Evolutionary conservation across 257 asterid species (phyloP), one percentile per base, ranked within the genome.

Genomic region (Scutellaria galericulata): DNA sequence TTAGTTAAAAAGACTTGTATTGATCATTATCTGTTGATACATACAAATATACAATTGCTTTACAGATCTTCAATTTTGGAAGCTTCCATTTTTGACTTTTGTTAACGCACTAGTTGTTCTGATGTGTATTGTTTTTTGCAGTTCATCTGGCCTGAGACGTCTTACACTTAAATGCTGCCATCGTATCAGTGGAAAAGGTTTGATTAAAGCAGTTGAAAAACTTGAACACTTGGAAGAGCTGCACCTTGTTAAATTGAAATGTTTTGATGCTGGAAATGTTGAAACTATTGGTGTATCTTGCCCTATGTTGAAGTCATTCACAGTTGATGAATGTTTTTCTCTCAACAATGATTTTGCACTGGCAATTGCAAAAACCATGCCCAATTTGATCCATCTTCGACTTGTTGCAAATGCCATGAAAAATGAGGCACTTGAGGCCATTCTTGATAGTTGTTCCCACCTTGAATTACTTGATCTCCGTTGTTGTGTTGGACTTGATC

Each of bases 191-290:
- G 67, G 18, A 0, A 31, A 52, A 20, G 79, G 77, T 20, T 60
- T 84, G 64, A 35, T 42, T 39, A 70, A 37, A 76, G 83, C 87
- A n/a, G 71, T 76, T 6, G 60, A 61, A 75, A 78, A 50, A 18
- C 67, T 80, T 54, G 82, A 86, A 3, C 40, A 71, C 64, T 55
- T 86, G 66, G 87, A 86, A 70, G 88, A 82, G 79, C 47, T 86
- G 79, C 89, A 84, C 65, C 77, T 86, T 54, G 12, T 44, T 57
- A 13, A 53, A 22, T 45, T 51, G 55, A 54, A 12, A 35, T 77
- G 45, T 18, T 18, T 18, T 18, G 1, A 5, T 12, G 10, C 57
- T 12, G 55, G 9, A 50, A 52, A 59, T 1, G 64, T 83, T 72
- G 78, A 24, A 24, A 24, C 27, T 24, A 24, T 24, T 24, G 27